Conservation (phyloP, 495 filamentous ascomycete genomes). For the Amphirosellinia nigrospora region DNA sequence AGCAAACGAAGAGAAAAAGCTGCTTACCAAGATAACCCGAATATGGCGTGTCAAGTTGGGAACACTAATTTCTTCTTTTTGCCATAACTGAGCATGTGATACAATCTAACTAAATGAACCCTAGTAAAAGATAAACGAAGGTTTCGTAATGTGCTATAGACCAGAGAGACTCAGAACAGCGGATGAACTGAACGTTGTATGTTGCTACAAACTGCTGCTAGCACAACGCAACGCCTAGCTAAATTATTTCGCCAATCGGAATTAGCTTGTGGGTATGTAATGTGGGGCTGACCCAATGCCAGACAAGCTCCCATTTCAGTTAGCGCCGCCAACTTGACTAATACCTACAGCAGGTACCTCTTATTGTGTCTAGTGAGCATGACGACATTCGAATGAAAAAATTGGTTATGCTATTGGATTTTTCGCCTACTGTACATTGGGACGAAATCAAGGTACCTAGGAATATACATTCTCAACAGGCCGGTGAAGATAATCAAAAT, state of each 20-base stretch:
- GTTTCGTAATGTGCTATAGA: neutral
- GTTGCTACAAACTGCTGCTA: neutral
- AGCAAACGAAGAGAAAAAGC: neutral
- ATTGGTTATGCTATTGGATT: neutral
- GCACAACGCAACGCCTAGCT: neutral
- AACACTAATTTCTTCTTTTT: slow-evolving; percentile 47
- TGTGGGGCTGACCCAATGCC: neutral
- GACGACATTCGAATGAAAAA: neutral
- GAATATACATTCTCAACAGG: too few relatives aligned
- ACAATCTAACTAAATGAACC: neutral
- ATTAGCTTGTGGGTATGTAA: neutral
- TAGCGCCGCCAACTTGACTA: neutral
- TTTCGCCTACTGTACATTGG: neutral
- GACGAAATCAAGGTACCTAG: too few relatives aligned
- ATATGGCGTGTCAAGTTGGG: slow-evolving; percentile 52
- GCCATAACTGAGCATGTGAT: slow-evolving; percentile 30
- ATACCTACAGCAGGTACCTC: too few relatives aligned
- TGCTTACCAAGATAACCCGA: slow-evolving; percentile 45
- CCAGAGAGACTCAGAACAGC: neutral
- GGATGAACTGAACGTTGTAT: neutral
- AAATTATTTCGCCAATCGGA: slow-evolving; percentile 10
- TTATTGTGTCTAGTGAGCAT: neutral
- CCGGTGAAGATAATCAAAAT: too few relatives aligned
- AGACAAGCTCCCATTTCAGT: neutral
- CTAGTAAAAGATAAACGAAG: neutral